These are phyloP conservation scores for Arbutus unedo DNA, from an alignment of 148 eudicot genomes.

Conservation along the genomic window DNA sequence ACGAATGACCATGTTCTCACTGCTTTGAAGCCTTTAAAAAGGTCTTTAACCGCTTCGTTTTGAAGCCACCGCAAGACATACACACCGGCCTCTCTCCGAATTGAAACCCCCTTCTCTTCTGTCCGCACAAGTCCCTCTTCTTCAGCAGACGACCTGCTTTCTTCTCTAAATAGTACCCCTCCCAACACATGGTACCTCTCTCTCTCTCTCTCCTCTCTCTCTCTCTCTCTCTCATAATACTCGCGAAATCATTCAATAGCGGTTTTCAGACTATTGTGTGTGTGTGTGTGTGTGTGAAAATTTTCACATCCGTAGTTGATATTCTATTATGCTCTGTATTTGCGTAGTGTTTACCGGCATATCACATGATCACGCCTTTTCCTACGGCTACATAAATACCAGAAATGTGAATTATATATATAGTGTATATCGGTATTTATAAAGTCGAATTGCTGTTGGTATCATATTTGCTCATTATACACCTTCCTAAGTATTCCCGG, in stretches of 20 bases:
- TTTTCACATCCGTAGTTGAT: not conserved
- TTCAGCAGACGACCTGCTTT: not conserved
- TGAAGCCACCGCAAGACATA: not conserved
- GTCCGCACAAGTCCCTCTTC: not conserved
- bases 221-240: conserved; percentile 1
- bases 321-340: no score
- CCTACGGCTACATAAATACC: no score
- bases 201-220: conserved; percentile 10
- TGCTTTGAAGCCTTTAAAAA: not conserved
- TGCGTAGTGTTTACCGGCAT: no score
- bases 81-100: no score
- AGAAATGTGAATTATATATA: no score
- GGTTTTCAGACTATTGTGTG: not conserved
- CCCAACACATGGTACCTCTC: conserved; percentile 12
- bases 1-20: no score
- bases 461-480: no score
- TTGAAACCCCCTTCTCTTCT: not conserved
- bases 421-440: no score
- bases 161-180: not conserved
- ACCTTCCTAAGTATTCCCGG: no score
- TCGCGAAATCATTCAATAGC: not conserved
- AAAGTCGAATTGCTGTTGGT: no score
- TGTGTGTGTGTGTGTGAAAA: not conserved
- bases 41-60: not conserved
- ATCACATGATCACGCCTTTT: no score